These are phyloP conservation scores for Diaporthe australafricana DNA, from an alignment of 2,329 filamentous ascomycete species.

Conservation along the genomic window DNA sequence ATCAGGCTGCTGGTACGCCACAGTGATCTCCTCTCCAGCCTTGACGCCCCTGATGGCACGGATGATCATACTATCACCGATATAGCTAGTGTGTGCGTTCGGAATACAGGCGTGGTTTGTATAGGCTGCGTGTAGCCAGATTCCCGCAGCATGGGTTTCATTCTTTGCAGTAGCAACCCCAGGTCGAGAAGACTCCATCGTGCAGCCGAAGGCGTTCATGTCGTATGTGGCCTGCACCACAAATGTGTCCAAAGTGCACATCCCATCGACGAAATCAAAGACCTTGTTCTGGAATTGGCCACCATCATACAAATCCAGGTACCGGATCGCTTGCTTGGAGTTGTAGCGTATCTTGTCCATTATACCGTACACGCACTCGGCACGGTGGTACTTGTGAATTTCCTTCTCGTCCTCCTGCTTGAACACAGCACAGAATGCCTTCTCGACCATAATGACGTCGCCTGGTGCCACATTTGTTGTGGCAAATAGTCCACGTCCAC, in stretches of 20 bases:
- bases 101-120: constrained; percentile 48
- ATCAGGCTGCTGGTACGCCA: background rate
- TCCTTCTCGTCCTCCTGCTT: background rate
- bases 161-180: no score
- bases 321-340: constrained; percentile 34
- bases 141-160: constrained; percentile 31
- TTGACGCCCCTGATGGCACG: constrained; percentile 52
- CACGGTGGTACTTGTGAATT: background rate
- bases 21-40: constrained; percentile 51
- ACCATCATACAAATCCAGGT: constrained; percentile 37
- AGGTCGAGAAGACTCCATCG: constrained; percentile 10
- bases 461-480: constrained; percentile 50
- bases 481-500: constrained; percentile 58
- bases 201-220: constrained; percentile 38
- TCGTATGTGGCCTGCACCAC: constrained; percentile 35
- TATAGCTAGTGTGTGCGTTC: constrained; percentile 46
- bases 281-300: constrained; percentile 29
- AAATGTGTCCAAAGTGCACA: constrained; percentile 38
- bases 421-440: constrained; percentile 43
- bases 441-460: constrained; percentile 56
- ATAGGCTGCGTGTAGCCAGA: constrained; percentile 45
- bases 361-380: background rate
- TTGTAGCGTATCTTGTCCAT: constrained; percentile 39
- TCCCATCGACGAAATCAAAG: constrained; percentile 33
- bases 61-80: constrained; percentile 47